Conservation (phyloP, 1,139 yeast species). For the Ogataea hybrid region DNA sequence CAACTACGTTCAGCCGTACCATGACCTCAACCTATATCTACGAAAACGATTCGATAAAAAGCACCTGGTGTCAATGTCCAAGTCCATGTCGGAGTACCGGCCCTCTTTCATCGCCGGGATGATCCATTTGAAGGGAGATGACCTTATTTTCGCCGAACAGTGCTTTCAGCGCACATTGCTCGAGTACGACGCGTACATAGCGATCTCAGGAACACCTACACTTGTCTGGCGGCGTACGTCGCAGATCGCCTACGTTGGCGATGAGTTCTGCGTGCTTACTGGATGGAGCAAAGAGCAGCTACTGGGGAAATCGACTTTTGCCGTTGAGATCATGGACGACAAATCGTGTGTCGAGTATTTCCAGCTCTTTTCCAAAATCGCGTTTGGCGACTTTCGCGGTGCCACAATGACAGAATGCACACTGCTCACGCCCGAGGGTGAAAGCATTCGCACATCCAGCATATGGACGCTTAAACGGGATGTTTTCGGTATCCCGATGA, state of each 20-base stretch:
- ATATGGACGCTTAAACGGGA: constrained; percentile 82
- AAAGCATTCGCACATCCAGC: constrained; percentile 66
- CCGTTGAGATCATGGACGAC: constrained; percentile 89
- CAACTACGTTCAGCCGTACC: constrained; percentile 89
- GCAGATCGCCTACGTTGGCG: constrained; percentile 90
- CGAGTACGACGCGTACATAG: constrained; percentile 83
- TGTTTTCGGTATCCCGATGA: constrained; percentile 73
- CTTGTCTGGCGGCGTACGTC: constrained; percentile 96
- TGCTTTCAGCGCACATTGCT: constrained; percentile 89
- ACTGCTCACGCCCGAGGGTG: constrained; percentile 47
- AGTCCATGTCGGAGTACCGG: constrained; percentile 83
- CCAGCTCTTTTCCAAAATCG: constrained; percentile 77
- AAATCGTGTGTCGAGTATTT: constrained; percentile 84
- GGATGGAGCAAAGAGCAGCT: constrained; percentile 83
- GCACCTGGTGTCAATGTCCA: constrained; percentile 72
- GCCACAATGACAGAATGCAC: constrained; percentile 89
- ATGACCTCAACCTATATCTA: constrained; percentile 72
- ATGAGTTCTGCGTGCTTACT: constrained; percentile 84
- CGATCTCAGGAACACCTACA: constrained; percentile 89
- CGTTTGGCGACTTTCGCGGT: constrained; percentile 89
- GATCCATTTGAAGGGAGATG: constrained; percentile 83
- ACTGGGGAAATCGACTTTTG: constrained; percentile 63
- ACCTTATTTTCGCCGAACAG: constrained; percentile 91
- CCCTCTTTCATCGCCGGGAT: constrained; percentile 94
- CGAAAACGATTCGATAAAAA: constrained; percentile 65